Conservation (phyloP, 2,329 filamentous ascomycete species). For the Ascochyta viciae-villosae region DNA sequence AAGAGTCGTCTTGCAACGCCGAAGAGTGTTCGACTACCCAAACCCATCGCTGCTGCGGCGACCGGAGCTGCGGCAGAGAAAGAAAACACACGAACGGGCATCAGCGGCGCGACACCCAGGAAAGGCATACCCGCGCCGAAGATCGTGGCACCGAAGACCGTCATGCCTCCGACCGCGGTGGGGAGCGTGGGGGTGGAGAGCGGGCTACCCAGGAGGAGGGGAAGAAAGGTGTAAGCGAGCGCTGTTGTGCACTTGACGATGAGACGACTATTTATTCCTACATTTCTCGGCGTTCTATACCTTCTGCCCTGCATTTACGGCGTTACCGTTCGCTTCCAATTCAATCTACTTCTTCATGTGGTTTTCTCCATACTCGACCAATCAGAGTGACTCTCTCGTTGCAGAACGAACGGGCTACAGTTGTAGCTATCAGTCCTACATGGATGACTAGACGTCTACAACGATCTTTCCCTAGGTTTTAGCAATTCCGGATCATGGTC, state of each 20-base stretch:
- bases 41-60: constrained; percentile 16
- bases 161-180: constrained; percentile 4
- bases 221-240: constrained; percentile 27
- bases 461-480: too few relatives aligned
- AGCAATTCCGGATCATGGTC: too few relatives aligned
- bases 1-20: constrained; percentile 46
- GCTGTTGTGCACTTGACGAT: neutral
- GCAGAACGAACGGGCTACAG: too few relatives aligned
- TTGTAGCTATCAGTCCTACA: too few relatives aligned
- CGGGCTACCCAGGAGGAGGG: constrained; percentile 41
- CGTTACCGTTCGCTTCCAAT: neutral
- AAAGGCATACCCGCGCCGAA: constrained; percentile 39
- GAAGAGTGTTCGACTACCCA: constrained; percentile 43
- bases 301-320: constrained; percentile 6
- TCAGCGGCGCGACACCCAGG: constrained; percentile 36
- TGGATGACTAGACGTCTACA: too few relatives aligned
- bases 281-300: constrained; percentile 19
- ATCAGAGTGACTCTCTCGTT: too few relatives aligned
- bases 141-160: constrained; percentile 21
- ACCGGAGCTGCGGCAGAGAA: constrained; percentile 7
- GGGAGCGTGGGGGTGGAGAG: constrained; percentile 31
- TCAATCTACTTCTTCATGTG: too few relatives aligned
- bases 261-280: constrained; percentile 1
- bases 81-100: constrained; percentile 33
- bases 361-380: too few relatives aligned